These are phyloP conservation scores for Naegleria lovaniensis DNA, from an alignment of 208 protist genomes.

Conservation along the genomic window DNA sequence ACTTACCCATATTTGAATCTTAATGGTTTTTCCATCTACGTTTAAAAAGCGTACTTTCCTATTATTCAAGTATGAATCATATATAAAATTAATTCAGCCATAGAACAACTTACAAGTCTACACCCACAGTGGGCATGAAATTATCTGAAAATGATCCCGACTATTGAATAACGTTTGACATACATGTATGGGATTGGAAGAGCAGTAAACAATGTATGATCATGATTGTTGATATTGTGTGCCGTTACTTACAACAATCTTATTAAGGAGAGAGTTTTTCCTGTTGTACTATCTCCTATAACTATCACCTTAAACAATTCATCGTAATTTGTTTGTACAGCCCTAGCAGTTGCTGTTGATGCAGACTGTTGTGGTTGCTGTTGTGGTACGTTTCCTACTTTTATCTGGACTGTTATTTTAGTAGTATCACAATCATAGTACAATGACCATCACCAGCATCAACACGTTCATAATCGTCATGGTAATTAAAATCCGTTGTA, in stretches of 20 bases:
- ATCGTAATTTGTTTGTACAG: slow-evolving; percentile 13
- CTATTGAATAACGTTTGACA: no score
- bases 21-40: not conserved
- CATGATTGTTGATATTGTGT: no score
- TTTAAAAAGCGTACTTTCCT: not conserved
- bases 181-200: no score
- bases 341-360: not conserved
- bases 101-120: not conserved
- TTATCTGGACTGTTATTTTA: not conserved
- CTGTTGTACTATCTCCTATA: not conserved
- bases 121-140: not conserved
- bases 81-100: not conserved
- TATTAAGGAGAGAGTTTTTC: not conserved
- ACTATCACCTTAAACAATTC: slow-evolving; percentile 18
- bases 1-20: slow-evolving; percentile 1
- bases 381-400: not conserved
- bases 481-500: no score
- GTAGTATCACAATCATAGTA: no score
- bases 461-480: not conserved
- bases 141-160: not conserved
- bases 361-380: not conserved
- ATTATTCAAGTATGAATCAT: not conserved
- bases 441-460: not conserved
- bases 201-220: no score
- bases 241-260: not conserved